These are phyloP conservation scores for Penicillium hesseltinei DNA, from an alignment of 2,329 filamentous ascomycete genomes.

Conservation along the genomic window DNA sequence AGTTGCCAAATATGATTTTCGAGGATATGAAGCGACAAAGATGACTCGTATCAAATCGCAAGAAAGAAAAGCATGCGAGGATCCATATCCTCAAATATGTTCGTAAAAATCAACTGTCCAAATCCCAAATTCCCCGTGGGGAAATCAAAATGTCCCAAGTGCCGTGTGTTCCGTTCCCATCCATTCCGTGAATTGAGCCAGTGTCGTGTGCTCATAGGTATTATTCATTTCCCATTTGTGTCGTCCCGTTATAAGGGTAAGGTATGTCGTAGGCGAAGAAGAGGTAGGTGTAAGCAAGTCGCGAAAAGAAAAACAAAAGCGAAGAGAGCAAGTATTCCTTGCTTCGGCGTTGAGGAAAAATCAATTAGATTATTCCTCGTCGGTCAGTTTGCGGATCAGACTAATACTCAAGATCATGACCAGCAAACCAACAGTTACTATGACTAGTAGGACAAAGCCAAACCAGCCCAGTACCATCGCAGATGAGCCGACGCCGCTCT, in stretches of 20 bases:
- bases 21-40: not conserved
- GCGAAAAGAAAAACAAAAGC: constrained; percentile 13
- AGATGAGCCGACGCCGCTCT: constrained; percentile 82
- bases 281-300: constrained; percentile 6
- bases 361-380: constrained; percentile 34
- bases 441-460: constrained; percentile 85
- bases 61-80: constrained; percentile 4
- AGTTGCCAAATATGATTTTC: not conserved
- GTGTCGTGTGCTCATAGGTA: constrained; percentile 18
- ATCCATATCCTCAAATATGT: constrained; percentile 20
- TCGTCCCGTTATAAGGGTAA: constrained; percentile 21
- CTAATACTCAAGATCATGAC: constrained; percentile 96
- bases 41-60: not conserved
- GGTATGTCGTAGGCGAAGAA: constrained; percentile 10
- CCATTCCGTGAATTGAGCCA: constrained; percentile 15
- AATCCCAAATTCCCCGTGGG: constrained; percentile 3
- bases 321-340: constrained; percentile 1
- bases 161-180: constrained; percentile 18
- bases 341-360: not conserved
- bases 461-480: constrained; percentile 99
- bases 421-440: constrained; percentile 89
- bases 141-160: constrained; percentile 15
- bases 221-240: constrained; percentile 29
- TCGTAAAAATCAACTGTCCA: constrained; percentile 17
- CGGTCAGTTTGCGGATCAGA: constrained; percentile 63